phyloP scores from a whole-genome alignment of 495 filamentous ascomycete genomes.

The Podospora pseudoanserina region DNA sequence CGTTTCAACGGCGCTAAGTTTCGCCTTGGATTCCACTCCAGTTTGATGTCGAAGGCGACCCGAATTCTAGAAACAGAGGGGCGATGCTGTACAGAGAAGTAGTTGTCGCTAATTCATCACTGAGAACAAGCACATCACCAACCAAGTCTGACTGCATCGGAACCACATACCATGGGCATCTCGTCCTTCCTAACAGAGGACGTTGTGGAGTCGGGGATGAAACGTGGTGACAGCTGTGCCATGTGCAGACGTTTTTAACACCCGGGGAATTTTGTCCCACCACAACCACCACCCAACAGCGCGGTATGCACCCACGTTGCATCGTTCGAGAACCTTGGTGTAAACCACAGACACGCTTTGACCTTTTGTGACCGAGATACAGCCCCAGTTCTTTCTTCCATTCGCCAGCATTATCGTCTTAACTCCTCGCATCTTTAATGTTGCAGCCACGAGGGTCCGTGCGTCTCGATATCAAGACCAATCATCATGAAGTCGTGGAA shows the following conservation, averaged over 20 bases:
- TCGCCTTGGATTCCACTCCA: background rate
- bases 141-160: background rate
- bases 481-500: background rate
- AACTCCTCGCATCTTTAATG: background rate
- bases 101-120: background rate
- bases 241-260: background rate
- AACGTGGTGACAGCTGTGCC: background rate
- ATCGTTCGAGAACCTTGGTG: background rate
- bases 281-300: background rate
- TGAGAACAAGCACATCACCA: background rate
- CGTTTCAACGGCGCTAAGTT: constrained; percentile 11
- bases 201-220: background rate
- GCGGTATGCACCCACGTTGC: background rate
- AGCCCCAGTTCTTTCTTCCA: background rate
- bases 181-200: background rate
- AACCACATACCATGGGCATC: background rate
- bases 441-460: background rate
- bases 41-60: background rate
- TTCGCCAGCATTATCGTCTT: background rate
- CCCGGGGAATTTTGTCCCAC: background rate
- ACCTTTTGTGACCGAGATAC: background rate
- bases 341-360: background rate
- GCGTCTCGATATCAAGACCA: background rate
- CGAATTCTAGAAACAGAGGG: background rate
- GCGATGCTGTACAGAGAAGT: background rate